phyloP scores from a whole-genome alignment of 306 rosid species.

The Cicer cuneatum region DNA sequence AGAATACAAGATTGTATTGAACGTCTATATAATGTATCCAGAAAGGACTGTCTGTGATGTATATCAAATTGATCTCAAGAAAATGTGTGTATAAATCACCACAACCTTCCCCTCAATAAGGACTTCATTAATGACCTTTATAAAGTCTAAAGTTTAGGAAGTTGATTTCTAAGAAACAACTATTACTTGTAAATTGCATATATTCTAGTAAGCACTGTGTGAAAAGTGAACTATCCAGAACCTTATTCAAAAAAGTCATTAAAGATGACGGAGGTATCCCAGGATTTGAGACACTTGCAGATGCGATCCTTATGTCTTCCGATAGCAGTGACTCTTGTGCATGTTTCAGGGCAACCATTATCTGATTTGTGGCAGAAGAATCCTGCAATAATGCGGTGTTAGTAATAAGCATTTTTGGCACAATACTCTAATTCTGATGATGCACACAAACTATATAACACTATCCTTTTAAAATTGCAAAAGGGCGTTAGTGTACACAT shows the following conservation, averaged over 20 bases:
- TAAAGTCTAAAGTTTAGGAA: conserved; percentile 18
- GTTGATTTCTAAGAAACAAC: conserved; percentile 27
- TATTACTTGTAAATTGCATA: not conserved
- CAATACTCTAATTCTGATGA: conserved; percentile 23
- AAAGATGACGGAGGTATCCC: conserved; percentile 97
- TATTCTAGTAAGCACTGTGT: not conserved
- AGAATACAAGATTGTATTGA: conserved; percentile 1
- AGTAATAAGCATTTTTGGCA: conserved; percentile 38
- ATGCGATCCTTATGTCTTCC: conserved; percentile 57
- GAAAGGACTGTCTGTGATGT: conserved; percentile 6
- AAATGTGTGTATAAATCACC: conserved; percentile 25
- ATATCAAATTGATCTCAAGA: conserved; percentile 26
- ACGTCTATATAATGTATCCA: conserved; percentile 14
- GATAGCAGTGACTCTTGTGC: conserved; percentile 78
- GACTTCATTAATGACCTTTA: conserved; percentile 9
- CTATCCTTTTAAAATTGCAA: conserved; percentile 22
- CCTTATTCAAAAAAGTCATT: conserved; percentile 82
- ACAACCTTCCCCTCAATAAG: conserved; percentile 8
- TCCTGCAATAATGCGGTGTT: conserved; percentile 54
- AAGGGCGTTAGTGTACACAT: conserved; percentile 8
- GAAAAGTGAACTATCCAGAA: conserved; percentile 36
- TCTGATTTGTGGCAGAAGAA: conserved; percentile 71
- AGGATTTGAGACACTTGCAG: conserved; percentile 83
- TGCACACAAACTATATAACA: conserved; percentile 15
- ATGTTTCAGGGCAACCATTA: conserved; percentile 65